A percentile compares a stretch with the other conserved stretches of the same genome.
Evolutionary conservation across 179 eudicot species (phyloP).

Genomic region (Corrigiola litoralis): DNA sequence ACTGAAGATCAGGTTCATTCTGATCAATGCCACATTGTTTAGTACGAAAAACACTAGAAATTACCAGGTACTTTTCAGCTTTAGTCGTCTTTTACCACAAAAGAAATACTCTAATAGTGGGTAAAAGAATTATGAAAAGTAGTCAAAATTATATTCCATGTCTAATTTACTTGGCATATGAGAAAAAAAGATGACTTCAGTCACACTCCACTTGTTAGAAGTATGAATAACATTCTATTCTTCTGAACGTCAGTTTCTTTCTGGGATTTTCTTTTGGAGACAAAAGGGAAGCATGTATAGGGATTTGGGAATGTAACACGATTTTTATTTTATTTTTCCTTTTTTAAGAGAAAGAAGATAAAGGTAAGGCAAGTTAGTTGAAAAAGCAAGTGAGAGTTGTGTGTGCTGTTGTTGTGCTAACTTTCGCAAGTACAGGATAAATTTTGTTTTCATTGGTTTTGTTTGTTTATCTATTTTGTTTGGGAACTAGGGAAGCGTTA

Average conservation of each 20-base stretch:
- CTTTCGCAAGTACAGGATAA: conserved; percentile 14
- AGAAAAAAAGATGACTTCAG: conserved; percentile 13
- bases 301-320: background rate
- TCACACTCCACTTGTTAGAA: conserved; percentile 22
- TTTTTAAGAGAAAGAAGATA: background rate
- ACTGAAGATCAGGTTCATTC: too few relatives aligned
- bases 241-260: background rate
- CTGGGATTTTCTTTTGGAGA: background rate
- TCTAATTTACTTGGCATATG: background rate
- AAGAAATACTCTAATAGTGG: background rate
- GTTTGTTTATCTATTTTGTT: background rate
- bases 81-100: background rate
- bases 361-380: conserved; percentile 17
- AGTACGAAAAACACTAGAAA: background rate
- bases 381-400: conserved; percentile 15
- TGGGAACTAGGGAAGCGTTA: conserved; percentile 20
- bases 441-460: background rate
- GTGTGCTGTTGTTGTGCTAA: conserved; percentile 27
- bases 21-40: too few relatives aligned
- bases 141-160: background rate
- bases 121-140: background rate
- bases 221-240: background rate
- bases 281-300: conserved; percentile 1
- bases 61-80: background rate
- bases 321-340: background rate